phyloP scores from a whole-genome alignment of 306 rosid species.

The Mimosa pudica region DNA sequence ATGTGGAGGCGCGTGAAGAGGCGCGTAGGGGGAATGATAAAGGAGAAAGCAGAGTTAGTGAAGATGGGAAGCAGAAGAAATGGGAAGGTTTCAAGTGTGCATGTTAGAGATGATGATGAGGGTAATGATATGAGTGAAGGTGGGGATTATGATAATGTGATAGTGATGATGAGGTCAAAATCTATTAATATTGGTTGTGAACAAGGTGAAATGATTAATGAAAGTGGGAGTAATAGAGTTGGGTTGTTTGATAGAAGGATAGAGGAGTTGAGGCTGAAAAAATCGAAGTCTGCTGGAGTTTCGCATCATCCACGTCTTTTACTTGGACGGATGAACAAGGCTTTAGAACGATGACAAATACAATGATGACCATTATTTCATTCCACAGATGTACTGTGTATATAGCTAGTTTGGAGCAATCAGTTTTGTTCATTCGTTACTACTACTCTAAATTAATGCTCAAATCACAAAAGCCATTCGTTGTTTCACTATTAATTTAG shows the following conservation, averaged over 20 bases:
- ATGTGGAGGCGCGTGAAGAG: constrained; percentile 41
- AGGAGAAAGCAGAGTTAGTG: neutral
- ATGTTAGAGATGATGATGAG: constrained; percentile 35
- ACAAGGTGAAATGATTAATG: constrained; percentile 16
- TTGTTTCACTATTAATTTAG: neutral
- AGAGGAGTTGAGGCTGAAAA: constrained; percentile 40
- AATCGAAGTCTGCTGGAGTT: constrained; percentile 53
- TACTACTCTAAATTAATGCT: neutral
- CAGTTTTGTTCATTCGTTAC: neutral
- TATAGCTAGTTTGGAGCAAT: constrained; percentile 33
- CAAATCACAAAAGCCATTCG: neutral
- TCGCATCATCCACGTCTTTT: neutral
- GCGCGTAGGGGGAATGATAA: constrained; percentile 36
- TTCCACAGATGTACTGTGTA: neutral
- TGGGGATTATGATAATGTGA: constrained; percentile 11
- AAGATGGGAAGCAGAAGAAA: constrained; percentile 41
- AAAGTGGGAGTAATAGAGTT: neutral
- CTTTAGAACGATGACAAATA: neutral
- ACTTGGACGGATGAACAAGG: neutral
- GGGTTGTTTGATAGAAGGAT: constrained; percentile 16
- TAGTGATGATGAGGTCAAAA: constrained; percentile 47
- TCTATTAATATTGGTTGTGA: constrained; percentile 46
- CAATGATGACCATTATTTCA: neutral
- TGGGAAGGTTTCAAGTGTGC: constrained; percentile 52
- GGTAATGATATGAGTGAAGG: neutral